Base-by-base conservation (phyloP, 371 early-diverging fungal species). In the Apophysomyces ossiformis region DNA sequence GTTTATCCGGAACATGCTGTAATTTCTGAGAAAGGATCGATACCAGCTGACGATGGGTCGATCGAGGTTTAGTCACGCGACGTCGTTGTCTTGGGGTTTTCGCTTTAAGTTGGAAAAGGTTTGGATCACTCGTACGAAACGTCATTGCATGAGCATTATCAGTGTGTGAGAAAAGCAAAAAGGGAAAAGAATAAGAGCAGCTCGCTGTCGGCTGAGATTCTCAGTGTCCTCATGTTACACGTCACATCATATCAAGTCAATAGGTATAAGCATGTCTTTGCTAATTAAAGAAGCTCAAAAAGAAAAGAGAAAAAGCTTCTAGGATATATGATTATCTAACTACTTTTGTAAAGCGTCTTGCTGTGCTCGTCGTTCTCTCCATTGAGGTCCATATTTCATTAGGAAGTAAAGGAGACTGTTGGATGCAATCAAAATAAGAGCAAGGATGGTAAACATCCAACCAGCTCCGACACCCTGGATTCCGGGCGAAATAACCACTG, bases 401-500 rank as follows among this genome's bases (percentile, higher is more conserved):
- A 69, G 35, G 5, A 58, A n/a, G 38, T 36, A 57, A 1, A 62
- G 16, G 8, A 65, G 7, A 11, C 35, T 12, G 15, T 66, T 69
- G 4, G 69, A 61, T 7, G 62, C 11, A 5, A 69, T 21, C 18
- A 73, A 37, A 18, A 69, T 67, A 11, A 73, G 16, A 12, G 72
- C 71, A 21, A 79, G 39, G 39, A 74, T 66, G 15, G 76, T 70
- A 50, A 75, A 80, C 12, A 73, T 70, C 74, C 78, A 80, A 11
- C 75, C 75, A 32, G 68, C 69, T 11, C 77, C 81, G 0, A 80
- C 61, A 2, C 67, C 67, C 57, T 65, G 44, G 38, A 77, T 77
- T 13, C 69, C 77, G 7, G 80, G 78, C 1, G 73, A 71, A 35
- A 77, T 74, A 13, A 41, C 35, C 4, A 72, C 70, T 0, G 74